Evolutionary conservation across 352 stramenopile genomes (phyloP), one percentile per base, ranked within the genome.

Genomic region (Nothophytophthora sp.): DNA sequence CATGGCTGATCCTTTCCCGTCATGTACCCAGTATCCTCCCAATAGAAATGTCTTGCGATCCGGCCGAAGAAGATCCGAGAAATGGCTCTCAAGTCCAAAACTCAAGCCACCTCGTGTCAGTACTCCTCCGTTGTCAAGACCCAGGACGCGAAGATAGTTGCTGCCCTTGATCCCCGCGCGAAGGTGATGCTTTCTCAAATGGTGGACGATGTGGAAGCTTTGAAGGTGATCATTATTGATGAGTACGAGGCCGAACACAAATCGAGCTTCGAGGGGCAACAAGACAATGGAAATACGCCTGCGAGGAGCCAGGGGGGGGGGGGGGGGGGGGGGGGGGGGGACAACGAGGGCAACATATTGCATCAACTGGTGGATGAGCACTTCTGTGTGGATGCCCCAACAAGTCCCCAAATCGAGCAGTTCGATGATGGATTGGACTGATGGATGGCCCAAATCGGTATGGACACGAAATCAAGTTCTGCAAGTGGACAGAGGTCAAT

Each of bases 1-100:
- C n/a, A n/a, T n/a, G n/a, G n/a, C n/a, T n/a, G n/a, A n/a, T n/a
- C n/a, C n/a, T n/a, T n/a, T n/a, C n/a, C n/a, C n/a, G n/a, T n/a
- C n/a, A n/a, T n/a, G n/a, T n/a, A n/a, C n/a, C 12, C 7, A 38
- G 1, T 38, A 38, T 5, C 7, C 8, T 2, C 12, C 12, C 4
- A 18, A 19, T 9, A 15, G 51, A 40, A 3, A 13, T 22, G 0
- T 2, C 47, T 4, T 0, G 5, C 4, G 7, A 48, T n/a, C 15
- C 53, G 4, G 32, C 19, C 1, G 46, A 36, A 2, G 12, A n/a
- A 4, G 46, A 35, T 23, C 52, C 28, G 0, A n/a, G 16, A 27
- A 32, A 50, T 4, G 57, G 57, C 18, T 46, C 47, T 5, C 8
- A 9, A 3, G 37, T 30, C 6, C 47, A 56, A n/a, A 55, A 62